Evolutionary conservation across 2,329 filamentous ascomycete genomes (phyloP).

Genomic region (Gnomoniopsis sp.): DNA sequence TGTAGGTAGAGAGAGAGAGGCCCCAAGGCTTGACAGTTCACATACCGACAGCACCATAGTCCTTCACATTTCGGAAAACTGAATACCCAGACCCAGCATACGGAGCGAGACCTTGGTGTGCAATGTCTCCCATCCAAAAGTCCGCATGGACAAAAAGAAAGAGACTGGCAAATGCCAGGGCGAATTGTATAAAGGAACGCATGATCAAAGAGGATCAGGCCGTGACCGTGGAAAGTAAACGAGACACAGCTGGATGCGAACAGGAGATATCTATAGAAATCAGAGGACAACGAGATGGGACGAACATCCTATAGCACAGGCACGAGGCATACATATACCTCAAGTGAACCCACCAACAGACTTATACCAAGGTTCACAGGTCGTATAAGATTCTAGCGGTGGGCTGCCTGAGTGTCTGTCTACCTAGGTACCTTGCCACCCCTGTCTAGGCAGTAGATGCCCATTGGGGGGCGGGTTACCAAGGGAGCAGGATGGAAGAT

Average conservation of each 20-base stretch:
- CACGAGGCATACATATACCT: slow-evolving; percentile 9
- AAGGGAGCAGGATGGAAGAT: slow-evolving; percentile 9
- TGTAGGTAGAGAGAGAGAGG: no score
- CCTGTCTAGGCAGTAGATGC: background rate
- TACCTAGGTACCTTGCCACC: no score
- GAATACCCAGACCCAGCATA: slow-evolving; percentile 37
- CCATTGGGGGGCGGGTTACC: slow-evolving; percentile 2
- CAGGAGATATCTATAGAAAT: background rate
- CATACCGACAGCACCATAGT: slow-evolving; percentile 40
- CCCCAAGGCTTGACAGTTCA: background rate
- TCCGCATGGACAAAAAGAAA: slow-evolving; percentile 24
- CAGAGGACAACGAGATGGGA: slow-evolving; percentile 6
- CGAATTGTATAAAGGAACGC: slow-evolving; percentile 24
- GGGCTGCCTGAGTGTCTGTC: no score
- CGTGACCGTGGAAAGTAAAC: background rate
- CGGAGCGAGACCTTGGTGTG: slow-evolving; percentile 41
- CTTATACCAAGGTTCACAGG: no score
- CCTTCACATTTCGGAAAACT: slow-evolving; percentile 47
- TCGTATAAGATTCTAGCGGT: no score
- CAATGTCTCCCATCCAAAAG: slow-evolving; percentile 31
- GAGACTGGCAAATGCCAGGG: slow-evolving; percentile 28
- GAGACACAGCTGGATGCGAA: slow-evolving; percentile 6
- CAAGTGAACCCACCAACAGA: no score
- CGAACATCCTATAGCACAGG: slow-evolving; percentile 6
- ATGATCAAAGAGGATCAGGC: slow-evolving; percentile 19